Base-by-base conservation (phyloP, 2,329 filamentous ascomycete genomes). In the Diaporthe australafricana region DNA sequence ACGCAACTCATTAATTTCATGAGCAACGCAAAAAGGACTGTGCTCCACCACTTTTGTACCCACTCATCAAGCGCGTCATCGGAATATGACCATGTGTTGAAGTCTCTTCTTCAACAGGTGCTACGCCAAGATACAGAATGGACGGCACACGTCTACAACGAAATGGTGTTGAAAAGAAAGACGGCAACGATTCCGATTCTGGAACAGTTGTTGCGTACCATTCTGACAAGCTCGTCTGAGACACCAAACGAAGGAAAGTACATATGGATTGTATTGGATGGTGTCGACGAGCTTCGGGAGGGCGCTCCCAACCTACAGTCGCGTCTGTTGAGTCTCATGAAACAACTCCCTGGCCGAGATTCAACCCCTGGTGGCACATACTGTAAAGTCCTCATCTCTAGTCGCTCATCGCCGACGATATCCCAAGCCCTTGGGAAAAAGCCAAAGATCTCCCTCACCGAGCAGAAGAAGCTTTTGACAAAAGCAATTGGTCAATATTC, bases 1-100 rank as follows among this genome's bases (percentile, higher is more conserved):
- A 73, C 75, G 0, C 77, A 80, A 25, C 70, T 84, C 8, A 66
- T 76, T 9, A 76, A 50, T 1, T 83, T 81, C 38, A 74, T 82
- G 6, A 72, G 70, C 1, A 32, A 32, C 2, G 25, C 68, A 0
- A 52, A 62, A 1, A 42, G 57, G 1, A 75, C 69, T 12, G 25
- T 77, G 11, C 76, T 82, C 9, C 57, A 50, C 2, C 81, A 84
- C 55, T 81, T 84, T 42, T 83, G 81, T 73, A 80, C 75, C 6
- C 78, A 80, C 16, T 74, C 76, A 0, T 79, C 82, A 7, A 62
- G 71, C 0, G 74, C 77, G 2, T 84, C 83, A 0, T 80, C 73
- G 0, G 40, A 75, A 5, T 83, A 83, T 67, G 79, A 81, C 0
- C 70, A 78, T 5, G 78, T 83, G 5, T 69, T 83, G 0, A 74